phyloP scores from a whole-genome alignment of 306 rosid species.

The Sesbania bispinosa region DNA sequence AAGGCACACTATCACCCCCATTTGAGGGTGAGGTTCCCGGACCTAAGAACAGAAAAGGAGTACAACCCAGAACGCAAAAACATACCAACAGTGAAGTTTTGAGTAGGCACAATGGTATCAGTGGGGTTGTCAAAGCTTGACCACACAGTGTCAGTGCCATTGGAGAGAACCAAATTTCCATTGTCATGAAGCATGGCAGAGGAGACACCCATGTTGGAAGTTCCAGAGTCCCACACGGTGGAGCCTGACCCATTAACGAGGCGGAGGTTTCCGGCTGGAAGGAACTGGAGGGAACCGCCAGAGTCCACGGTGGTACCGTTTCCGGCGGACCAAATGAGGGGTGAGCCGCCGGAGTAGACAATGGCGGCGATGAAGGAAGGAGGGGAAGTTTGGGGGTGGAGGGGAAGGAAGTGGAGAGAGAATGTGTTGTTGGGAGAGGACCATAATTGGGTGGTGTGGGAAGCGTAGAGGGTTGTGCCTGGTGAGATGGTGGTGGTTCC shows the following conservation, averaged over 20 bases:
- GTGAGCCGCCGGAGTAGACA: conserved; percentile 43
- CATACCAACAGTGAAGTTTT: conserved; percentile 46
- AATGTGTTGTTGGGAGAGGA: conserved; percentile 42
- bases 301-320: conserved; percentile 42
- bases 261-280: conserved; percentile 48
- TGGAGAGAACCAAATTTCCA: conserved; percentile 54
- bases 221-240: conserved; percentile 55
- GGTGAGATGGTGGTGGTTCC: conserved; percentile 30
- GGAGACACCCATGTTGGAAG: conserved; percentile 56
- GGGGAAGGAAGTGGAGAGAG: conserved; percentile 52
- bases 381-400: conserved; percentile 40
- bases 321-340: conserved; percentile 60
- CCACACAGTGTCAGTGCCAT: conserved; percentile 49
- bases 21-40: conserved; percentile 57
- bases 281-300: conserved; percentile 45
- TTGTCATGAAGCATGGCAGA: conserved; percentile 48
- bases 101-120: conserved; percentile 53
- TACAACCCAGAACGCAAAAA: conserved; percentile 58
- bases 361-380: conserved; percentile 54
- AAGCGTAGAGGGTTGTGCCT: conserved; percentile 54
- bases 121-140: conserved; percentile 68
- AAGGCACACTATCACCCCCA: conserved; percentile 48
- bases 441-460: conserved; percentile 46
- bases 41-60: conserved; percentile 33
- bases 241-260: conserved; percentile 58